Evolutionary conservation across 129 eudicot species (phyloP), one percentile per base, ranked within the genome.

Genomic region (Helianthus annuus): DNA sequence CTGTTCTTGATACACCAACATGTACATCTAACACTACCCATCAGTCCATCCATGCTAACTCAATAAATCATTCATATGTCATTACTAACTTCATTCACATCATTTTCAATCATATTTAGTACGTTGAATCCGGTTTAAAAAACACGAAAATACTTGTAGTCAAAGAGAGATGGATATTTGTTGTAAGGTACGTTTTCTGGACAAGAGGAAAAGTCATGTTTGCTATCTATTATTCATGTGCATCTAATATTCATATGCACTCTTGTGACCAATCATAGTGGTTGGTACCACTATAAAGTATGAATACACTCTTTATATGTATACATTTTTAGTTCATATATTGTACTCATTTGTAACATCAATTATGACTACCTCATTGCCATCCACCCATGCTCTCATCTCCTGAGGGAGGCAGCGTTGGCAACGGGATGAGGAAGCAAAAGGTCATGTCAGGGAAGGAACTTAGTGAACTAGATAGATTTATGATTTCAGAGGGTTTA

Each of bases 41-140:
- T 58, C 52, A 69, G 46, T 58, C 69, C 68, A 76, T 68, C 80
- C 80, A 76, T 56, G 40, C 74, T 60, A 67, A 46, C 69, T 68
- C 17, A 60, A 57, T 63, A 73, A 64, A 62, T 54, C 64, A 19
- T 32, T 63, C 70, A 64, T 4, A 39, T 39, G 36, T 32, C 3
- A 27, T 1, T 27, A 8, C 48, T 15, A 53, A 75, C 59, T 46
- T 67, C 38, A 56, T 7, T 51, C 36, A 19, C 17, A 10, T 65
- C 39, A 45, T 54, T 51, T 11, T 19, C 58, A 60, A 66, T 10
- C 15, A 2, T 69, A 7, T 34, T 11, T 52, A 32, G 12, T 44
- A 72, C 13, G 49, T 72, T 13, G 48, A 58, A 42, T 72, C 48
- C 8, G 15, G n/a, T 46, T 22, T 7, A 40, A 2, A 36, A 24